These are phyloP conservation scores for Triticum turgidum DNA, from an alignment of 176 grass and related monocot species.

Conservation along the genomic window DNA sequence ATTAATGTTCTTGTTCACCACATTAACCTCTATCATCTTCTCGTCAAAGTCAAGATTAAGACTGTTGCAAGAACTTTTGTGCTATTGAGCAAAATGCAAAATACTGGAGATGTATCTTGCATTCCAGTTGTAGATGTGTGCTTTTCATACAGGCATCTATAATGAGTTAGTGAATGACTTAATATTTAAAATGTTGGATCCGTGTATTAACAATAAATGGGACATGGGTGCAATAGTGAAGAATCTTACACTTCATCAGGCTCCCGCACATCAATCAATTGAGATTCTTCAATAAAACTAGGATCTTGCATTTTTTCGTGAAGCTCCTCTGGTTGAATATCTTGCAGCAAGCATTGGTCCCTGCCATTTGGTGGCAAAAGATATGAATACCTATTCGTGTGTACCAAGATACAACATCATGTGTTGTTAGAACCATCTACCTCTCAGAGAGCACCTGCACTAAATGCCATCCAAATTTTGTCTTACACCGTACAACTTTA, in stretches of 20 bases:
- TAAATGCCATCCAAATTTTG: conserved; percentile 99
- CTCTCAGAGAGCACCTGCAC: conserved; percentile 97
- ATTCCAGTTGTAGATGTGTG: not conserved
- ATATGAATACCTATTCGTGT: conserved; percentile 1
- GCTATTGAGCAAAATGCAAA: conserved; percentile 6
- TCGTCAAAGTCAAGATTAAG: not conserved
- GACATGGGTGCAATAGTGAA: not conserved
- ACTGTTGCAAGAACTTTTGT: not conserved
- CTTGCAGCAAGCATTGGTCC: conserved; percentile 81
- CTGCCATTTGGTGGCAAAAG: conserved; percentile 33
- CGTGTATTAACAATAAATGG: not conserved
- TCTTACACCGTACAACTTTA: conserved; percentile 91
- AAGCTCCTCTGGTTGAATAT: conserved; percentile 79
- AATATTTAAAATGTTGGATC: not conserved
- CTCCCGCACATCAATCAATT: conserved; percentile 94
- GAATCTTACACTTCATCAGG: conserved; percentile 89
- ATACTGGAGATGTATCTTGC: not conserved
- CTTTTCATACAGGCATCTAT: not conserved
- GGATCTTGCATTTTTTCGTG: conserved; percentile 92
- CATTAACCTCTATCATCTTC: not conserved
- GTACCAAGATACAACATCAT: conserved; percentile 1
- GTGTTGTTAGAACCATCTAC: conserved; percentile 36
- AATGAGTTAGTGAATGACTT: not conserved
- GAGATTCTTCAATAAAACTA: conserved; percentile 77
- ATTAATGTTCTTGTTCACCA: not conserved